Evolutionary conservation across 169 alveolate species (phyloP).

Genomic region (Plasmodium berghei): DNA sequence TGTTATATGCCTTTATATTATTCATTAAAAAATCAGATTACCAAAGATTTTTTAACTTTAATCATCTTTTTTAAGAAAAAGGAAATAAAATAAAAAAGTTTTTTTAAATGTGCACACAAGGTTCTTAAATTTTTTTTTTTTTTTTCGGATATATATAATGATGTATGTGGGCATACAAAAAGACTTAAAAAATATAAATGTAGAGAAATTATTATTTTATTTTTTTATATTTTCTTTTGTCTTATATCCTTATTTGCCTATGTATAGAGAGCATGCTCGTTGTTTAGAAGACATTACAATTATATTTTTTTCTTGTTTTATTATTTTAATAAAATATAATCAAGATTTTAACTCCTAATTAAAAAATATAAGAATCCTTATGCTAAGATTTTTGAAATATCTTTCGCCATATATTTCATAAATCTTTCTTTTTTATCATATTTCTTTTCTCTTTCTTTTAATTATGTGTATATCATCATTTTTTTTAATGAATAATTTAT

Average conservation of each 20-base stretch:
- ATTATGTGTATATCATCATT: constrained; percentile 44
- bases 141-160: constrained; percentile 8
- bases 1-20: constrained; percentile 2
- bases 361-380: constrained; percentile 18
- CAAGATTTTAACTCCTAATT: constrained; percentile 49
- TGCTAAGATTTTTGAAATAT: constrained; percentile 50
- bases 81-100: constrained; percentile 35
- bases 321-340: constrained; percentile 35
- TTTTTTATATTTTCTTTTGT: constrained; percentile 8
- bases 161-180: not conserved
- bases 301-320: constrained; percentile 22
- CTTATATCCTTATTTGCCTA: constrained; percentile 1
- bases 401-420: constrained; percentile 74
- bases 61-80: constrained; percentile 48
- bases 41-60: constrained; percentile 62
- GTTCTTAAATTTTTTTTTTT: constrained; percentile 19
- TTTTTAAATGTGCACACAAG: not conserved
- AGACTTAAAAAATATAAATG: too few relatives aligned
- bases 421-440: constrained; percentile 25
- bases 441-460: constrained; percentile 38
- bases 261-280: not conserved
- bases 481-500: constrained; percentile 44
- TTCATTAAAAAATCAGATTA: constrained; percentile 75
- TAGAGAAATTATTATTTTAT: not conserved
- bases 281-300: constrained; percentile 54